Percentiles rank a stretch among this genome's conserved stretches.
Conservation (phyloP, 371 early-diverging fungal species). For the Parasitella parasitica region DNA sequence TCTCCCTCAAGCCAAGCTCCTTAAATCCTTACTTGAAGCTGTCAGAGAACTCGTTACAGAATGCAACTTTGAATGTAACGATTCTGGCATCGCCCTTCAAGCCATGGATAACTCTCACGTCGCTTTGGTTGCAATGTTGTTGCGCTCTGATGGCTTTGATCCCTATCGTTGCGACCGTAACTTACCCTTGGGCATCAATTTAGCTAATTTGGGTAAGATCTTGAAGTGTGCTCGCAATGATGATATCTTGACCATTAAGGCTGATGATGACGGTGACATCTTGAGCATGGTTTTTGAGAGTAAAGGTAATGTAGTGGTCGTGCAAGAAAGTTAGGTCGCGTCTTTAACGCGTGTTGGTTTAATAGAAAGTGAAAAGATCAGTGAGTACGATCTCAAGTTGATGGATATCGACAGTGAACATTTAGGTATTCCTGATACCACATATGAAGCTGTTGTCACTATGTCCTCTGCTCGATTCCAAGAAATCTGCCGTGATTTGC, state of each 20-base stretch:
- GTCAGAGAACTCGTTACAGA: slow-evolving; percentile 96
- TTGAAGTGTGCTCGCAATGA: slow-evolving; percentile 94
- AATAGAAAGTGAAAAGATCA: slow-evolving; percentile 79
- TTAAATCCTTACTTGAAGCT: slow-evolving; percentile 95
- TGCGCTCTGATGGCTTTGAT: slow-evolving; percentile 90
- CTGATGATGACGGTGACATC: slow-evolving; percentile 85
- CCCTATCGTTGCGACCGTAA: slow-evolving; percentile 96
- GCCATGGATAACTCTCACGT: slow-evolving; percentile 99
- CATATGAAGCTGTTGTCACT: slow-evolving; percentile 86
- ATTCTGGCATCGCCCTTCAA: slow-evolving; percentile 95
- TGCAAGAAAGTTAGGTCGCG: too few relatives aligned
- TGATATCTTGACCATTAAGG: slow-evolving; percentile 89
- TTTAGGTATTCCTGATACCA: slow-evolving; percentile 93
- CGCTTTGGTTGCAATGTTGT: slow-evolving; percentile 88
- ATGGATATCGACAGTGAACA: slow-evolving; percentile 97
- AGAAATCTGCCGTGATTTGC: slow-evolving; percentile 90
- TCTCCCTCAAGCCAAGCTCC: slow-evolving; percentile 70
- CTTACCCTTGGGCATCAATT: slow-evolving; percentile 90
- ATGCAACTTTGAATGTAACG: slow-evolving; percentile 97
- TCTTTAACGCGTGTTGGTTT: neutral
- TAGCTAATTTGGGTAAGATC: slow-evolving; percentile 87
- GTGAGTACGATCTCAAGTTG: slow-evolving; percentile 95
- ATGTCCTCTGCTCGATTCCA: slow-evolving; percentile 92
- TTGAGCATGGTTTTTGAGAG: slow-evolving; percentile 86
- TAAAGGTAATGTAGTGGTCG: slow-evolving; percentile 43